Percentiles rank a stretch among this genome's conserved stretches.
Conservation (phyloP, 257 asterid genomes). For the Knoxia roxburghii region DNA sequence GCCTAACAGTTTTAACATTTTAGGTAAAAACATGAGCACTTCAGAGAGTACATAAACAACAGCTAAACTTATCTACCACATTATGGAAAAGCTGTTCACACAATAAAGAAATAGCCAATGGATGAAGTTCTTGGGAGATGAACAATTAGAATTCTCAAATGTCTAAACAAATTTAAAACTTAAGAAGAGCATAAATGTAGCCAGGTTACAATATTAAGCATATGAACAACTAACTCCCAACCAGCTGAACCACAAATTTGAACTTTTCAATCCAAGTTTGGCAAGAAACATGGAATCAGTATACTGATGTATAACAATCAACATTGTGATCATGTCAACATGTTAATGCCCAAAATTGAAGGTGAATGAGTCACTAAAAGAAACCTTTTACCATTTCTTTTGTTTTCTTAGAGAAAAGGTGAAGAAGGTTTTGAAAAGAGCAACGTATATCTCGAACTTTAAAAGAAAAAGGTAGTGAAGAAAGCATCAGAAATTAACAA, state of each 20-base stretch:
- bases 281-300: neutral
- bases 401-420: neutral
- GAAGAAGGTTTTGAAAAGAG: neutral
- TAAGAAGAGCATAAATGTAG: neutral
- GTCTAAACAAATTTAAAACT: neutral
- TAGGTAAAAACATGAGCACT: neutral
- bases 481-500: neutral
- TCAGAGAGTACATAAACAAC: neutral
- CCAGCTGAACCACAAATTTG: neutral
- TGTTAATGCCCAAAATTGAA: neutral
- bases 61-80: neutral
- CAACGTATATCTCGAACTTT: too few species aligned
- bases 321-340: neutral
- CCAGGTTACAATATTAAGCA: neutral
- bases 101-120: neutral
- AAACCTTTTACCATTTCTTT: neutral
- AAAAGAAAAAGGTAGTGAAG: neutral
- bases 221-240: neutral
- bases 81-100: neutral
- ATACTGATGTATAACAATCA: neutral
- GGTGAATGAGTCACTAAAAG: neutral
- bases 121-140: neutral
- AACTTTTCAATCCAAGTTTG: neutral
- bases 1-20: constrained; percentile 35
- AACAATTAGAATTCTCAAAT: neutral